phyloP scores from a whole-genome alignment of 345 rosid genomes.

The Eucalyptus cloeziana region DNA sequence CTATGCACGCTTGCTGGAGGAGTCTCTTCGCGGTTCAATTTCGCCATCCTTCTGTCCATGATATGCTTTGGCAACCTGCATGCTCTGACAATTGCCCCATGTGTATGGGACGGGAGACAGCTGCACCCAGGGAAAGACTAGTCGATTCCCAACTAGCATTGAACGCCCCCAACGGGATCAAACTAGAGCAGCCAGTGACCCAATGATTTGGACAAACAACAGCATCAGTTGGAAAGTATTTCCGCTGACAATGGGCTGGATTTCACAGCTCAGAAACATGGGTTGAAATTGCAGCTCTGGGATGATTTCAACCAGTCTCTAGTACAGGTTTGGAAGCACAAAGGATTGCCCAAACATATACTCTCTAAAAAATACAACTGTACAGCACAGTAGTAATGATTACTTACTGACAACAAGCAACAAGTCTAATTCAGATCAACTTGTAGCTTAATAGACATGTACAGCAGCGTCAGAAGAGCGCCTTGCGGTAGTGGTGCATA shows the following conservation, averaged over 20 bases:
- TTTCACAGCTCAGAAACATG: not conserved
- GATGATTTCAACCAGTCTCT: not conserved
- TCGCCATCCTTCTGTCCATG: not conserved
- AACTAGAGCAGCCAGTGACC: not conserved
- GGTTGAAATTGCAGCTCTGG: not conserved
- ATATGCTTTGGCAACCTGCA: not conserved
- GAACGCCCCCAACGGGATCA: not conserved
- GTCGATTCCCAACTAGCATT: not conserved
- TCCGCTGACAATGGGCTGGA: not conserved
- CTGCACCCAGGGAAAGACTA: not conserved
- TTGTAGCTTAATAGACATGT: slow-evolving; percentile 87
- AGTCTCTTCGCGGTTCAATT: not conserved
- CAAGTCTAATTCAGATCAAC: slow-evolving; percentile 29
- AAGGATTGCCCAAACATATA: not conserved
- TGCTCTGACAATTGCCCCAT: not conserved
- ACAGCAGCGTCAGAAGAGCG: slow-evolving; percentile 65
- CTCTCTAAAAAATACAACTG: not conserved
- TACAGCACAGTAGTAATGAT: not conserved
- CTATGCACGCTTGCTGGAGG: not conserved
- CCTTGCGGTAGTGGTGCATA: slow-evolving; percentile 82
- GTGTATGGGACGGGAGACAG: not conserved
- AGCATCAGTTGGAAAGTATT: not conserved
- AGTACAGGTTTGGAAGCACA: not conserved
- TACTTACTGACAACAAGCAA: not conserved
- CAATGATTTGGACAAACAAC: not conserved